Base-by-base conservation (phyloP, 2,329 filamentous ascomycete species). In the Fusarium sp. region DNA sequence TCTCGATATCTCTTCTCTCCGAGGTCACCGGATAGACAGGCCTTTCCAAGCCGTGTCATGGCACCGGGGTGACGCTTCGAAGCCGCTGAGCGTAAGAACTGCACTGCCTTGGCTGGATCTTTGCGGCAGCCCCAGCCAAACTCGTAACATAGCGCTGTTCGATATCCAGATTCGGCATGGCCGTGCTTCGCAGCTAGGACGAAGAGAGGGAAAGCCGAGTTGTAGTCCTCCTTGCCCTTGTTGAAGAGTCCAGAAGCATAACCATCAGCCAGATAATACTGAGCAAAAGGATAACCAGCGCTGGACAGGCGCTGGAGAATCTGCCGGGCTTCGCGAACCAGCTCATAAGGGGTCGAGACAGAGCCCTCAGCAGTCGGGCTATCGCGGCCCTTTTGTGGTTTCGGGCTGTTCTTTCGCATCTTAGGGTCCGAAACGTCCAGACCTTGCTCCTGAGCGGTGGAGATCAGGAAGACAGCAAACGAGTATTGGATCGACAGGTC, bases 81-180 rank as follows among this genome's bases (percentile, higher is more conserved):
- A 3, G 97, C 95, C 11, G 95, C 94, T 71, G 93, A 92, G 64
- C 96, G 92, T 80, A 98, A 93, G 82, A 97, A 99, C 81, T 98
- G 95, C 2, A 97, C 94, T 50, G 97, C 96, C 84, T 98, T 98
- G 59, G 93, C 91, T 66, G 94, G 93, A 79, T 98, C 95, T 79
- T 95, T 95, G 66, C 95, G 92, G 79, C 93, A 97, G 45, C 97
- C 97, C 97, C 97, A 99, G 71, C 95, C 97, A 83, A 98, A 98
- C 83, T 99, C 97, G 85, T 98, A 98, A 85, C 95, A 98, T 65
- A 99, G 87, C 17, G 94, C 97, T 62, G 96, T 93, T 65, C 97
- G 93, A 84, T 98, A 99, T 38, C 93, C 95, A 66, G 97, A 97
- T 85, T 99, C 97, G 57, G 97, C 95, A 82, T 99, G 97, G 35